Evolutionary conservation across 129 eudicot genomes (phyloP), one percentile per base, ranked within the genome.

Genomic region (Lactuca sativa): DNA sequence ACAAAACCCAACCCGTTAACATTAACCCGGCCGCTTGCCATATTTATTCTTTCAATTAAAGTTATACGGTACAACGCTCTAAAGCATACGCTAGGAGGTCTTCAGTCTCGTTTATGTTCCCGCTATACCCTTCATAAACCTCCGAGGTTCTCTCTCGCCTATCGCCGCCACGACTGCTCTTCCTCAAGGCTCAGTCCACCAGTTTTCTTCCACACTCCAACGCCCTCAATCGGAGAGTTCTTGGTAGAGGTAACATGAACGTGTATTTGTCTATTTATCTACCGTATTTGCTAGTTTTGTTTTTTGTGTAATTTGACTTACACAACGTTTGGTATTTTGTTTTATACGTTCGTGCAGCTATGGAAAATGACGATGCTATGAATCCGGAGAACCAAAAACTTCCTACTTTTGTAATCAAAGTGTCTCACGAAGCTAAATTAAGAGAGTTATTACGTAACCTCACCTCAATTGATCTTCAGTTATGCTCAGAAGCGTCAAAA

Each of bases 401-500:
- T 12, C 79, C 84, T 37, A 69, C 8, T 13, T 64, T 75, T 44
- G 14, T 51, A 15, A 11, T 57, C 44, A 75, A 61, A 76, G 66
- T 73, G n/a, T 77, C 84, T 48, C 64, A 74, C 41, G 83, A 81
- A 69, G 89, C 84, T 15, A 85, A 91, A 77, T 78, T 88, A 25
- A 85, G 75, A 51, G 90, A 88, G 69, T 70, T 91, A 10, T 84
- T 91, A 33, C 86, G 92, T 10, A 91, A 86, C 61, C 18, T 91
- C 52, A 82, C 78, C 13, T 86, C 93, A 13, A 17, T 44, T 5
- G 90, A 91, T 67, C 70, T 80, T 44, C 79, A 86, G 30, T 82
- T 88, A 47, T 85, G 83, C 68, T 74, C 78, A 5, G 84, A 91
- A 56, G 81, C 90, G 4, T 81, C 83, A 6, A 91, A 84, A 72